These are phyloP conservation scores for Peribolospora baueri DNA, from an alignment of 768 basidiomycete species.

Conservation along the genomic window DNA sequence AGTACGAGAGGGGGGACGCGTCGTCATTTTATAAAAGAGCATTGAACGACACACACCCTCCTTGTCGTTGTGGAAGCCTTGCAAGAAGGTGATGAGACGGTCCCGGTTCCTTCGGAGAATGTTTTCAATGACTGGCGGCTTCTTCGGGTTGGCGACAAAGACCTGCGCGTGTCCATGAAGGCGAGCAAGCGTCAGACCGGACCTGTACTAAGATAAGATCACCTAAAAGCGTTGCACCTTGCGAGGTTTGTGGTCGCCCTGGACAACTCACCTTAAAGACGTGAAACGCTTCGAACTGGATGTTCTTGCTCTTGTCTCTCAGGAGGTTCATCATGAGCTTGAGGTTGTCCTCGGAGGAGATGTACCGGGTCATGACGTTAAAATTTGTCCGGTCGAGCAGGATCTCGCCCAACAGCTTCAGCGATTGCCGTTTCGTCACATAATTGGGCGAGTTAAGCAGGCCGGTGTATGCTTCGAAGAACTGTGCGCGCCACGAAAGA, in stretches of 20 bases:
- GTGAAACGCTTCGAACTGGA: slow-evolving; percentile 98
- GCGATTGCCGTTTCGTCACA: slow-evolving; percentile 96
- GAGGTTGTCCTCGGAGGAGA: slow-evolving; percentile 77
- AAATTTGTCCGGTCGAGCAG: slow-evolving; percentile 93
- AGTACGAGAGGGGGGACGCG: too few species aligned
- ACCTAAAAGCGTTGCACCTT: background rate
- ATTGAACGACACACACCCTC: slow-evolving; percentile 33
- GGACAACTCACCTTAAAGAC: slow-evolving; percentile 71
- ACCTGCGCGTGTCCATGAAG: slow-evolving; percentile 28
- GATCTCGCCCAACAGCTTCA: slow-evolving; percentile 94
- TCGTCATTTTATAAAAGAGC: too few species aligned
- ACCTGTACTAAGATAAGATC: background rate
- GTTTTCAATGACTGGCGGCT: slow-evolving; percentile 74
- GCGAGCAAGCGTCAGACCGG: background rate
- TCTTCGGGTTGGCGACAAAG: slow-evolving; percentile 98
- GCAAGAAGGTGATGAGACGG: slow-evolving; percentile 66
- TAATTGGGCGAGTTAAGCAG: slow-evolving; percentile 86
- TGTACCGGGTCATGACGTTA: slow-evolving; percentile 94
- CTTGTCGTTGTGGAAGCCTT: slow-evolving; percentile 91
- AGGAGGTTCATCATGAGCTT: slow-evolving; percentile 99
- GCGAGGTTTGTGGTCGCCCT: background rate
- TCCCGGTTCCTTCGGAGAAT: slow-evolving; percentile 87
- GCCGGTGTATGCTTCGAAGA: slow-evolving; percentile 82
- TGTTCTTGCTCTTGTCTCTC: slow-evolving; percentile 95
- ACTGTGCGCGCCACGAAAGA: slow-evolving; percentile 27